Evolutionary conservation across 2,329 filamentous ascomycete genomes (phyloP).

Genomic region (Phialocephala sp.): DNA sequence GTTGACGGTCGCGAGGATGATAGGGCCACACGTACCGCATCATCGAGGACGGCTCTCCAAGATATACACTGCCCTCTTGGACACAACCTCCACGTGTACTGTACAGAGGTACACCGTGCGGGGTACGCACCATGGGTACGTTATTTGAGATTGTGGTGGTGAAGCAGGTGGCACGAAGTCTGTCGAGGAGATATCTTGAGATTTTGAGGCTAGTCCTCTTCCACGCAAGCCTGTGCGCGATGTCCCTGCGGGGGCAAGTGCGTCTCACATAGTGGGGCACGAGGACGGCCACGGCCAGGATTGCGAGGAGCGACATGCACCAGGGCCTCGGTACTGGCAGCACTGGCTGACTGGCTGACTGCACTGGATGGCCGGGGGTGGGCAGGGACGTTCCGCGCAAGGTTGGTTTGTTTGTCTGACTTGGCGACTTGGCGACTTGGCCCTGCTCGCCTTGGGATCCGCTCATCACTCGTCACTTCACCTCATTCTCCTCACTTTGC

Average conservation of each 20-base stretch:
- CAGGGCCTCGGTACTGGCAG: conserved; percentile 5
- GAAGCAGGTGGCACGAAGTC: background rate
- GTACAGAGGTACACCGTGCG: background rate
- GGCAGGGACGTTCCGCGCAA: background rate
- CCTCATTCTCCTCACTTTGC: background rate
- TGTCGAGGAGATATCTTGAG: background rate
- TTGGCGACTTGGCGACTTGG: too few relatives aligned
- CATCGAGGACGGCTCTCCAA: background rate
- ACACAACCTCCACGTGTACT: background rate
- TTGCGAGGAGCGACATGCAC: background rate
- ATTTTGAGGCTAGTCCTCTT: background rate
- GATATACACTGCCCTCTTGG: background rate
- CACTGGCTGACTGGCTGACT: background rate
- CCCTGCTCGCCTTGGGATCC: background rate
- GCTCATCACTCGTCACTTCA: background rate
- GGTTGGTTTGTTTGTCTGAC: background rate
- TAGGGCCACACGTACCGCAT: background rate
- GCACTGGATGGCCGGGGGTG: background rate
- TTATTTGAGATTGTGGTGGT: background rate
- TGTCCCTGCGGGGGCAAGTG: background rate
- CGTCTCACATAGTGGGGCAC: background rate
- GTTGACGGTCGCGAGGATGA: background rate
- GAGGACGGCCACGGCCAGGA: background rate
- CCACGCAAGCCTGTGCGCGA: background rate
- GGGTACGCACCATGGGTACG: background rate